Evolutionary conservation across 352 stramenopile genomes (phyloP), one percentile per base, ranked within the genome.

Genomic region (Globisporangium orthogonon): DNA sequence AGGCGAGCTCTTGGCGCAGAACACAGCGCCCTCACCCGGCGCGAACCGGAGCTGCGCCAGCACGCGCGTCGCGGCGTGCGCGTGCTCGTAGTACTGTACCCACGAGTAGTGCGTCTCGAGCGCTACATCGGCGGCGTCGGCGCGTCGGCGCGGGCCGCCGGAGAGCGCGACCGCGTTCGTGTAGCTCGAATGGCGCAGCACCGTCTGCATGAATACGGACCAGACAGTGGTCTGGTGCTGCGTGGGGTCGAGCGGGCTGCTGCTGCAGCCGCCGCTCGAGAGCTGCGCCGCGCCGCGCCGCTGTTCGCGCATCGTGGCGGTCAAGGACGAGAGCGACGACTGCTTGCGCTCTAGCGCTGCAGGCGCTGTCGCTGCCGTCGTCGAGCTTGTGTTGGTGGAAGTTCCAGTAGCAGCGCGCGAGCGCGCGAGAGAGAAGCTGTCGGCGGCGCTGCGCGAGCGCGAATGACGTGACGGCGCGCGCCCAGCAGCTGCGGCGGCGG

Each of bases 31-130:
- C 52, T 93, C 78, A 28, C 83, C 80, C 0, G 65, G 18, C 30
- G 54, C 52, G 45, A 93, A 86, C 1, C 78, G 76, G 10, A 89
- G 50, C 37, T 81, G 73, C 43, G 77, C 33, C 11, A 93, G 60
- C 35, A 71, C 70, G 14, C 74, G 73, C 44, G 77, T 71, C 29
- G 83, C 63, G 6, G 43, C 50, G 31, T 67, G 52, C 33, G 67
- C 68, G 18, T 44, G 61, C 17, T 64, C 58, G 44, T 78, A 59
- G 50, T 76, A 76, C 45, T 76, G 60, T 0, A 35, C 35, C 74
- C 74, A 84, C 18, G 67, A 70, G 61, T 67, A 57, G 48, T 56
- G 51, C n/a, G 6, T 23, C 37, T 66, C 55, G 15, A 29, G 51
- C 52, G 28, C 45, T 6, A 40, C 46, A 48, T 28, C 49, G 13